These are phyloP conservation scores for Apiotrichum gracile DNA, from an alignment of 1,284 basidiomycete species.

Conservation along the genomic window DNA sequence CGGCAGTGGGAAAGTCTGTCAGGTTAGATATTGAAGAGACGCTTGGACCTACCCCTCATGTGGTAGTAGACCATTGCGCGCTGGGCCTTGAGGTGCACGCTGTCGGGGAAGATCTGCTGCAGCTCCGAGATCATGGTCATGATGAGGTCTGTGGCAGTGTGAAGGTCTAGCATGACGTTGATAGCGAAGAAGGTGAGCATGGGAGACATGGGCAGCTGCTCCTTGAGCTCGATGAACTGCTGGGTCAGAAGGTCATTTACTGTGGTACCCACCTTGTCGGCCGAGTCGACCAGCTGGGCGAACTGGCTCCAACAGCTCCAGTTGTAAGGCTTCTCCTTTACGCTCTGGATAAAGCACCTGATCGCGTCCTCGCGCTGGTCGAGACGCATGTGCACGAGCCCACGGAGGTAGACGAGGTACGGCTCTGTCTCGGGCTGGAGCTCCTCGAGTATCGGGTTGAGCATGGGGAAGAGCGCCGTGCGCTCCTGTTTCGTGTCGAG, in stretches of 20 bases:
- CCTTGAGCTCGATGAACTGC: slow-evolving; percentile 45
- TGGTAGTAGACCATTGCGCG: slow-evolving; percentile 84
- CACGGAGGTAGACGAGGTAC: slow-evolving; percentile 71
- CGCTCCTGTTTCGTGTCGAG: slow-evolving; percentile 59
- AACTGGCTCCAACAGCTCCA: slow-evolving; percentile 90
- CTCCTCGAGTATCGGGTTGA: slow-evolving; percentile 58
- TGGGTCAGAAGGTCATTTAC: not conserved
- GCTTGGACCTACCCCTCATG: slow-evolving; percentile 63
- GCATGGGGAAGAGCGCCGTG: slow-evolving; percentile 64
- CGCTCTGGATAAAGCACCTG: slow-evolving; percentile 69
- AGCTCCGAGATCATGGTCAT: slow-evolving; percentile 67
- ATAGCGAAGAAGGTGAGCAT: slow-evolving; percentile 70
- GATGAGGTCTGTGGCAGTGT: slow-evolving; percentile 75
- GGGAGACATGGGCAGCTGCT: slow-evolving; percentile 34
- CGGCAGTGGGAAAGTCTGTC: slow-evolving; percentile 77
- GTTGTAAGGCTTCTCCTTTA: slow-evolving; percentile 82
- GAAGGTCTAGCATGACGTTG: slow-evolving; percentile 82
- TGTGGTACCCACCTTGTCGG: slow-evolving; percentile 66
- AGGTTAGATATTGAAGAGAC: not conserved
- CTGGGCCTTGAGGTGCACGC: slow-evolving; percentile 78
- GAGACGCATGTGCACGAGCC: slow-evolving; percentile 70
- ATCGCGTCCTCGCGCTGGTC: slow-evolving; percentile 78
- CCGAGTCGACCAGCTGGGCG: slow-evolving; percentile 71
- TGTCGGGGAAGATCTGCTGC: slow-evolving; percentile 72
- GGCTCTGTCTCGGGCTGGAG: slow-evolving; percentile 62